Evolutionary conservation across 176 grass and related monocot species (phyloP).

Genomic region (Luzula sylvatica): DNA sequence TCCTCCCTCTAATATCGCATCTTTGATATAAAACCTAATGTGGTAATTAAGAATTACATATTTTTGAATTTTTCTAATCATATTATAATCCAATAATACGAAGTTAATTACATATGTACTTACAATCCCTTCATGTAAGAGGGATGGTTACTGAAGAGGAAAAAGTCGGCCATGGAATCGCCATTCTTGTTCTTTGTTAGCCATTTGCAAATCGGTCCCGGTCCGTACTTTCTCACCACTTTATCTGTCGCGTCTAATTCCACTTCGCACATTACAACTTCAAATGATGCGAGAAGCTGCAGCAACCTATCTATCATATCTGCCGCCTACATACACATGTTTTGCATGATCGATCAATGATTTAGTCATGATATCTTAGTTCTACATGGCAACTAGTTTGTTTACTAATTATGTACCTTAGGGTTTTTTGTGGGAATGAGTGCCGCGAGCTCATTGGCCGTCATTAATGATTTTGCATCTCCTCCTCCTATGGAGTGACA

Average conservation of each 20-base stretch:
- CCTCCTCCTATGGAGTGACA: constrained; percentile 11
- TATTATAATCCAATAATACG: neutral
- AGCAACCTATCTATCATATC: constrained; percentile 88
- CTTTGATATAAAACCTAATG: constrained; percentile 29
- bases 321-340: constrained; percentile 21
- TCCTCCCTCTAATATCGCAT: constrained; percentile 23
- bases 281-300: constrained; percentile 70
- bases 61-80: too few species aligned
- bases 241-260: constrained; percentile 23
- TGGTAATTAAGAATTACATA: too few species aligned
- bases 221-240: constrained; percentile 19
- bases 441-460: constrained; percentile 39
- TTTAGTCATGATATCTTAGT: neutral
- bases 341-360: neutral
- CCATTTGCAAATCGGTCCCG: constrained; percentile 29
- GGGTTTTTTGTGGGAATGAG: constrained; percentile 36
- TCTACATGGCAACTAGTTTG: neutral
- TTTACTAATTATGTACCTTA: neutral
- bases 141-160: constrained; percentile 39
- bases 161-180: constrained; percentile 20
- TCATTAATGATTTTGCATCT: neutral
- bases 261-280: constrained; percentile 35
- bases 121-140: constrained; percentile 92
- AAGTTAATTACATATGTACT: neutral
- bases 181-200: constrained; percentile 23